These are phyloP conservation scores for Epichloe sylvatica DNA, from an alignment of 2,329 filamentous ascomycete species.

Conservation along the genomic window DNA sequence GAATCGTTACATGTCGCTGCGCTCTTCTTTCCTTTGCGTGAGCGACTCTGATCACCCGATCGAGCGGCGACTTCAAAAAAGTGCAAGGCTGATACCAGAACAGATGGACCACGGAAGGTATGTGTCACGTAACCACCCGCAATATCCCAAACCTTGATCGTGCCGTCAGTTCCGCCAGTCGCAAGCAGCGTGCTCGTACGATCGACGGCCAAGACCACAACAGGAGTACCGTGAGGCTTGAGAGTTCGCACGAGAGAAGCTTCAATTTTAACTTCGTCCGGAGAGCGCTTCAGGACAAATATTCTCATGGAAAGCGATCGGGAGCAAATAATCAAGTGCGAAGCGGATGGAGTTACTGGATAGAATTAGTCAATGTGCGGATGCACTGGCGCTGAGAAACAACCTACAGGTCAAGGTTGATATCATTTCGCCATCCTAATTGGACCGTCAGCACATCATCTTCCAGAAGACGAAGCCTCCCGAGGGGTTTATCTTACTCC, in stretches of 20 bases:
- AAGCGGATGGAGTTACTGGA: constrained; percentile 71
- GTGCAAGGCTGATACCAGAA: constrained; percentile 75
- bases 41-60: constrained; percentile 15
- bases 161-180: constrained; percentile 83
- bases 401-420: constrained; percentile 54
- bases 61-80: constrained; percentile 72
- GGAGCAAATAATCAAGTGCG: constrained; percentile 82
- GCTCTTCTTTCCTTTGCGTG: constrained; percentile 23
- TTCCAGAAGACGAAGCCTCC: background rate
- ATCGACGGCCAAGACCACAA: constrained; percentile 75
- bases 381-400: background rate
- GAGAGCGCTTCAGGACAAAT: constrained; percentile 53
- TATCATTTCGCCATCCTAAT: constrained; percentile 62
- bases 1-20: constrained; percentile 19
- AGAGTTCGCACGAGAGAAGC: constrained; percentile 61
- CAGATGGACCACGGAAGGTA: constrained; percentile 85
- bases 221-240: constrained; percentile 81
- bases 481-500: constrained; percentile 41
- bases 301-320: constrained; percentile 94
- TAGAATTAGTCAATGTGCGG: constrained; percentile 8
- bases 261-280: constrained; percentile 43
- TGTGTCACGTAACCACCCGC: constrained; percentile 81
- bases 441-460: background rate
- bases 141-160: constrained; percentile 96
- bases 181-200: constrained; percentile 78